These are phyloP conservation scores for Lichtheimia ramosa DNA, from an alignment of 371 early-diverging fungal genomes.

Conservation along the genomic window DNA sequence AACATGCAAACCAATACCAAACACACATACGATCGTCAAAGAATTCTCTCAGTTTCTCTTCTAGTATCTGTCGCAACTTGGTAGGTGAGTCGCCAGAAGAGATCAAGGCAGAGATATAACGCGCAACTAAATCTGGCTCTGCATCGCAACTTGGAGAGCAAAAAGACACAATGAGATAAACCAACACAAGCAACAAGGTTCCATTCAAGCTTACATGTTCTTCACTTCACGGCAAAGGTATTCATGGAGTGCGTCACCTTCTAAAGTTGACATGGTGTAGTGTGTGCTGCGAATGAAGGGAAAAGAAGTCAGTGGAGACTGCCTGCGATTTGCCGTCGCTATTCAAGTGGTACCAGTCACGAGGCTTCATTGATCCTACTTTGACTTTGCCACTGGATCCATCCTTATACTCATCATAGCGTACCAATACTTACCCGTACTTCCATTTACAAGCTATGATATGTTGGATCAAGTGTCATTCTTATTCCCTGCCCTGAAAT, in stretches of 20 bases:
- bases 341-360: no score
- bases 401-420: no score
- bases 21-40: constrained; percentile 50
- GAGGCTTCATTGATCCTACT: no score
- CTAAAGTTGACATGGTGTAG: constrained; percentile 7
- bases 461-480: no score
- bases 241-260: constrained; percentile 8
- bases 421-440: no score
- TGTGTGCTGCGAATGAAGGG: not conserved
- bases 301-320: not conserved
- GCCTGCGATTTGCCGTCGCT: no score
- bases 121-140: constrained; percentile 72
- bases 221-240: constrained; percentile 18
- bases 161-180: constrained; percentile 32
- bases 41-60: constrained; percentile 50
- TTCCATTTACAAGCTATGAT: no score
- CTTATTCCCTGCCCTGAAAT: no score
- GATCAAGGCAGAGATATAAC: constrained; percentile 77
- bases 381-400: no score
- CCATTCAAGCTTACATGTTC: constrained; percentile 54
- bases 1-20: not conserved
- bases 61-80: constrained; percentile 30
- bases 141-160: constrained; percentile 65
- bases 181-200: not conserved
- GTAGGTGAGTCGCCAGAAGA: constrained; percentile 55